phyloP scores from a whole-genome alignment of 306 rosid species.

The Clitoria ternatea region DNA sequence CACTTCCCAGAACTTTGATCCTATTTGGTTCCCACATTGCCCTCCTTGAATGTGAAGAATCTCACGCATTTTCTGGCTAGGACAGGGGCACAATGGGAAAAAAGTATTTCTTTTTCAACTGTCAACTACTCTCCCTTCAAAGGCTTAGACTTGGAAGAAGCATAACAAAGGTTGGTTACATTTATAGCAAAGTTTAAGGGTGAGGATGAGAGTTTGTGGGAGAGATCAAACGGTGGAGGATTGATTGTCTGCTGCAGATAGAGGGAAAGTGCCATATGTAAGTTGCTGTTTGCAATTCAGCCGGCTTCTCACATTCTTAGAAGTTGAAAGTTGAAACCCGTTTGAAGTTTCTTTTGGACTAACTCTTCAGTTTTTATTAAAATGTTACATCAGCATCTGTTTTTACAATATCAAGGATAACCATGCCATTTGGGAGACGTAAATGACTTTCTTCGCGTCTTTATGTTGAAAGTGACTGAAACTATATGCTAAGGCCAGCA shows the following conservation, averaged over 20 bases:
- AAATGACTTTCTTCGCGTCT: slow-evolving; percentile 16
- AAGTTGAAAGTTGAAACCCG: background rate
- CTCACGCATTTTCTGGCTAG: slow-evolving; percentile 50
- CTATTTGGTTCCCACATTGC: slow-evolving; percentile 75
- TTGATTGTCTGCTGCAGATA: background rate
- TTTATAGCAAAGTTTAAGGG: slow-evolving; percentile 25
- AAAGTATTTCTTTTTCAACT: slow-evolving; percentile 10
- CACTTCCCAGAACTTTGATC: slow-evolving; percentile 27
- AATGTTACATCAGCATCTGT: slow-evolving; percentile 5
- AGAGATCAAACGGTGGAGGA: slow-evolving; percentile 27
- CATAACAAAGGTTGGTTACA: slow-evolving; percentile 15
- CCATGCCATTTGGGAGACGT: background rate
- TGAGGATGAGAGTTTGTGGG: background rate
- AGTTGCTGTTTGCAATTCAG: background rate
- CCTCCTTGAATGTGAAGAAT: slow-evolving; percentile 80
- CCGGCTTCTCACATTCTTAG: slow-evolving; percentile 28
- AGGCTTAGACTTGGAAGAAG: background rate
- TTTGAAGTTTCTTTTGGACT: background rate
- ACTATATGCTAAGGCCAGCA: background rate
- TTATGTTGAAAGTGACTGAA: slow-evolving; percentile 13
- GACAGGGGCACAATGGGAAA: background rate
- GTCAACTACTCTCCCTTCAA: background rate
- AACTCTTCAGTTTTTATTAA: background rate
- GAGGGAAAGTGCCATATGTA: slow-evolving; percentile 27
- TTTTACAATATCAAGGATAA: slow-evolving; percentile 20